Base-by-base conservation (phyloP, 2,329 filamentous ascomycete genomes). In the Sporothrix pallida region DNA sequence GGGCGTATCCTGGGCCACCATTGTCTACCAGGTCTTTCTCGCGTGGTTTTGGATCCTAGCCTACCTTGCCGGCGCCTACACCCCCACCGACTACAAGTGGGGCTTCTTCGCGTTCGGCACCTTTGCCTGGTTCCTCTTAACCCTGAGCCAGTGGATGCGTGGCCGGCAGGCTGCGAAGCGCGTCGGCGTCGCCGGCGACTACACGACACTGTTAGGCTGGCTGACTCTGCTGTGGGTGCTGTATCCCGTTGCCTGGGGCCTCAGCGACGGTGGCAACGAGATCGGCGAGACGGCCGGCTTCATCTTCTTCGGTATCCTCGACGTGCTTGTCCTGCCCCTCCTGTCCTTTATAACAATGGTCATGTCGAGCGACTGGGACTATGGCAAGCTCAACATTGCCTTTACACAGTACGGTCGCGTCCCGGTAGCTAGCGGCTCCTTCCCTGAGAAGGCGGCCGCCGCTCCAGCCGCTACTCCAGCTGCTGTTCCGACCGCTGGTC, bases 391-490 rank as follows among this genome's bases (percentile, higher is more conserved):
- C 74, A 87, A 86, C 79, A 78, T 89, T 52, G 82, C 83, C 74
- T 88, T 89, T 76, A 88, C 86, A 26, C 86, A 88, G 78, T 87
- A 87, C 77, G 86, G 86, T 70, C 84, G 86, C n/a, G 85, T 87
- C 23, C 77, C 79, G 17, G 77, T 82, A 20, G 77, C 77, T 7
- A 76, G 77, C 12, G 83, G 83, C n/a, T 78, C 80, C 62, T 86
- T 82, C 80, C 85, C 84, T 63, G 86, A 87, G 80, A 87, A 87
- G 81, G 75, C 77, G 56, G 72, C 78, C 0, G 70, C 80, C 5
- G 75, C 79, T 48, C 74, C 78, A n/a, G 75, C 78, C 10, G 54
- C 77, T 2, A 74, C 77, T 6, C 75, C 79, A 13, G 78, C 77
- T 9, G 70, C 74, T 5, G 62, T 48, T 12, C 48, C 76, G 7